These are phyloP conservation scores for Reutealis trisperma DNA, from an alignment of 345 rosid species.

Conservation along the genomic window DNA sequence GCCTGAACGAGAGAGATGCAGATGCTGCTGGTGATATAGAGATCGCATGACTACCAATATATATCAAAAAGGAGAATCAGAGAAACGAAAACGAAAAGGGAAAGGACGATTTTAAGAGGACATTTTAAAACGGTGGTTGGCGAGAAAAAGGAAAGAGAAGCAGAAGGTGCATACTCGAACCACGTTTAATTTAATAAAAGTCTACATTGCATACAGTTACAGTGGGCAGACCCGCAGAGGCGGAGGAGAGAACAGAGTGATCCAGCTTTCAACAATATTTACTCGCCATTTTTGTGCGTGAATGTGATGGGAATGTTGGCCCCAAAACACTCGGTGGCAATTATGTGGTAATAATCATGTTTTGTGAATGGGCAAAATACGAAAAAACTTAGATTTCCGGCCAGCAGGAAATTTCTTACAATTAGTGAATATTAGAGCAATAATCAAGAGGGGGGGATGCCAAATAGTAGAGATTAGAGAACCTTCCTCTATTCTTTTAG, in stretches of 20 bases:
- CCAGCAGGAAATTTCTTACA: no score
- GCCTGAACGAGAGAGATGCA: background rate
- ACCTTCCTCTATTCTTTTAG: no score
- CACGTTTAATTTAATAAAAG: no score
- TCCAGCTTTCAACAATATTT: background rate
- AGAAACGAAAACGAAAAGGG: background rate
- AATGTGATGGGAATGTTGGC: background rate
- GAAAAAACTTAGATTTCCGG: no score
- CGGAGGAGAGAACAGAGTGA: background rate
- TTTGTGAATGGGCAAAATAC: no score
- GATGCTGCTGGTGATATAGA: constrained; percentile 12
- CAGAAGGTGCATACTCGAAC: background rate
- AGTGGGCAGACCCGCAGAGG: background rate
- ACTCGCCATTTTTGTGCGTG: constrained; percentile 13
- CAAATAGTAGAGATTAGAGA: no score
- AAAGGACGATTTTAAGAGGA: background rate
- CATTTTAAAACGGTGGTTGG: background rate
- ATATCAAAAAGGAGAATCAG: background rate
- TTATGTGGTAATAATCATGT: no score
- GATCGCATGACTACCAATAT: constrained; percentile 38
- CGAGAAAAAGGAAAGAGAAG: background rate
- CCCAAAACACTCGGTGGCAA: background rate
- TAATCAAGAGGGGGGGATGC: no score
- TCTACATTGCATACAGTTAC: background rate
- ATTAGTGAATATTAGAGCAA: no score